These are phyloP conservation scores for Metschnikowia kofuensis DNA, from an alignment of 805 yeast species.

Conservation along the genomic window DNA sequence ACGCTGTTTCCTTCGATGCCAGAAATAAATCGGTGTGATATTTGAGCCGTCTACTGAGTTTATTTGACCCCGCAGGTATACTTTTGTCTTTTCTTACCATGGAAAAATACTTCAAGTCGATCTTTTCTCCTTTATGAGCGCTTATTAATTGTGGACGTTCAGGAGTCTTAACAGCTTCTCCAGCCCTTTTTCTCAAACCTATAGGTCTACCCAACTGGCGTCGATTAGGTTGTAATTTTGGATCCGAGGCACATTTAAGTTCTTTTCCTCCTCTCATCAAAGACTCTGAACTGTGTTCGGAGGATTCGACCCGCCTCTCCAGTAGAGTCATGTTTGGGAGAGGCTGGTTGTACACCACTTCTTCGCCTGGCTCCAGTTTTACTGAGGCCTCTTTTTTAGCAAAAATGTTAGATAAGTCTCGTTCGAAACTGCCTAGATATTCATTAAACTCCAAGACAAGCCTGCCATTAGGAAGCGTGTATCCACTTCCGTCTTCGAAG, in stretches of 20 bases:
- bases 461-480: slow-evolving; percentile 25
- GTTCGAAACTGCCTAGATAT: slow-evolving; percentile 29
- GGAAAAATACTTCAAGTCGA: not conserved
- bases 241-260: not conserved
- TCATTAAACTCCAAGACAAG: slow-evolving; percentile 31
- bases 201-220: slow-evolving; percentile 1
- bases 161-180: not conserved
- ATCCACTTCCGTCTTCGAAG: slow-evolving; percentile 22
- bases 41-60: slow-evolving; percentile 5
- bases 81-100: not conserved
- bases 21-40: slow-evolving; percentile 1
- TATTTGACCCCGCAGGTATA: slow-evolving; percentile 13
- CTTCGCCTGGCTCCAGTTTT: not conserved
- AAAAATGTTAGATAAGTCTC: slow-evolving; percentile 34
- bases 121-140: not conserved
- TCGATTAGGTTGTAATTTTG: not conserved
- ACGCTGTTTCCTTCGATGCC: not conserved
- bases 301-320: too few species aligned
- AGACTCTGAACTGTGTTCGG: too few species aligned
- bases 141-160: not conserved
- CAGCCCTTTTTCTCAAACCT: slow-evolving; percentile 3
- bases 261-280: too few species aligned
- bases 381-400: slow-evolving; percentile 3
- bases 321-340: too few species aligned
- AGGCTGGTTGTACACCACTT: not conserved